Evolutionary conservation across 202 grass and related monocot species (phyloP), one percentile per base, ranked within the genome.

Genomic region (Bolboschoenoplectus hybrid): DNA sequence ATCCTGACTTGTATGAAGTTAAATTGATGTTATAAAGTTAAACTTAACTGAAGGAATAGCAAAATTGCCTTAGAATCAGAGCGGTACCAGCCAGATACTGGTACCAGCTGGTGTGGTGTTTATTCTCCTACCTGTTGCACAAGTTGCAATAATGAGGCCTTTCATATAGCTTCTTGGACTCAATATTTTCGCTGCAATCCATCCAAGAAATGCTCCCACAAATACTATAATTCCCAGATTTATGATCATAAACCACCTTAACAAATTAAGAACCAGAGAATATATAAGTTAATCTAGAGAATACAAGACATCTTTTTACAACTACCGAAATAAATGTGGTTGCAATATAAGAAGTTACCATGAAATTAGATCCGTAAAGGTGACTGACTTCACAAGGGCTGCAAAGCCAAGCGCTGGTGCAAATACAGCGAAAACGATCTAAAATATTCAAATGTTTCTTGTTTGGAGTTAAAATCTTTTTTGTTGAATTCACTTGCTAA

Each of bases 161-260:
- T 87, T 67, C 12, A 93, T 86, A 7, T 90, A 44, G 17, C 58
- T 45, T 57, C 16, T 41, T 6, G 82, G 82, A 64, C 53, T 85
- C 32, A 93, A 81, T 81, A 90, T 85, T 64, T 93, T 91, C 44
- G 75, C 87, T 12, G 78, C 79, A 11, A 89, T 60, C 89, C 91
- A 93, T 6, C 93, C 93, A 1, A 96, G 89, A 81, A 89, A 50
- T 9, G 87, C 88, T 19, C 94, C 89, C 5, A 85, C 47, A 17
- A 89, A 74, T 72, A 93, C 92, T 34, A 84, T 81, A 13, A 91
- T 88, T 20, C 80, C 88, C 17, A 85, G 84, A 63, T 93, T 93
- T 51, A 93, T 88, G 34, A 86, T 89, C 88, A 96, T 93, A 82
- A 93, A 96, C 89, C 93, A 96, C 93, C 93, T 93, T 85, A 64